These are phyloP conservation scores for Sarocladium oryzae DNA, from an alignment of 2,329 filamentous ascomycete genomes.

Conservation along the genomic window DNA sequence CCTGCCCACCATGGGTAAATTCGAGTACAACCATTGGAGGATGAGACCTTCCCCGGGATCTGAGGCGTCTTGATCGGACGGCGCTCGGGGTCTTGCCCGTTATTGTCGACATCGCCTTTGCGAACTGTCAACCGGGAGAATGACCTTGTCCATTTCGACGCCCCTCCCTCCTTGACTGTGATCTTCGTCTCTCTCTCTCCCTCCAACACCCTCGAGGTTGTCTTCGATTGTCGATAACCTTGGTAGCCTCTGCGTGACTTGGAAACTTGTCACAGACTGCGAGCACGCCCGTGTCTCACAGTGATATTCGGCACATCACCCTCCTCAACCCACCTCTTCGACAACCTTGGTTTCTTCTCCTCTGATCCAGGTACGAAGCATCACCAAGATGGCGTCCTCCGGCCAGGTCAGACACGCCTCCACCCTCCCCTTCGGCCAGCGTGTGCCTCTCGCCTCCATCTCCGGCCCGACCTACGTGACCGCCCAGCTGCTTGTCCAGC, in stretches of 20 bases:
- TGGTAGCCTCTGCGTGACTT: neutral
- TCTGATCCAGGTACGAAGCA: too few relatives aligned
- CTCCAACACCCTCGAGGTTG: neutral
- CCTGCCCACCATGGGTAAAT: neutral
- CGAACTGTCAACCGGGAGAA: neutral
- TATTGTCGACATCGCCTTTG: neutral
- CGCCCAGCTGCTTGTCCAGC: conserved; percentile 88
- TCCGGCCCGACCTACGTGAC: conserved; percentile 88
- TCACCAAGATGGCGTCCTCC: conserved; percentile 27
- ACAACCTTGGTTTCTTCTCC: too few relatives aligned
- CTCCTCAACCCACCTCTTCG: neutral
- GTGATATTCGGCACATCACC: neutral
- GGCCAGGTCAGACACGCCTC: conserved; percentile 35
- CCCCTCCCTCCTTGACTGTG: neutral
- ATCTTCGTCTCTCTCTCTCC: neutral
- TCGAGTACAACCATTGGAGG: neutral
- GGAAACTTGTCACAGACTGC: neutral
- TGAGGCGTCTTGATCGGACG: neutral
- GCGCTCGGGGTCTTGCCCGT: conserved; percentile 6
- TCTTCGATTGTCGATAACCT: conserved; percentile 4
- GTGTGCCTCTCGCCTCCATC: conserved; percentile 53
- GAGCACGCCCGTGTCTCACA: conserved; percentile 5
- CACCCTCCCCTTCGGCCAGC: conserved; percentile 51
- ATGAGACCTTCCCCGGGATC: neutral
- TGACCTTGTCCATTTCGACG: neutral